These are phyloP conservation scores for Poronia punctata DNA, from an alignment of 495 filamentous ascomycete genomes.

Conservation along the genomic window DNA sequence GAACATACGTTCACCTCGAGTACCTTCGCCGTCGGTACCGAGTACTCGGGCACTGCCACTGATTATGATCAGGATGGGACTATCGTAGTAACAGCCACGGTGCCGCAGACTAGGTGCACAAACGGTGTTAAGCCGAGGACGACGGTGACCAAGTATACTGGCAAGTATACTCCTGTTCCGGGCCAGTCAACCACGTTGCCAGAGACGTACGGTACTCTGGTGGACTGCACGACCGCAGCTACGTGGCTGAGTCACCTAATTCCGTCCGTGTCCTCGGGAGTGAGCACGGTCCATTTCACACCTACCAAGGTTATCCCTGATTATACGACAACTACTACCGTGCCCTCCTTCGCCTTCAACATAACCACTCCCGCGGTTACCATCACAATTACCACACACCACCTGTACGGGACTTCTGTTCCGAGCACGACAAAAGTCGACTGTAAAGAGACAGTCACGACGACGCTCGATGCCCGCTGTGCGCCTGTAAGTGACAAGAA, in stretches of 20 bases:
- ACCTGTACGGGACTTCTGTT: constrained; percentile 13
- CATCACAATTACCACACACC: constrained; percentile 10
- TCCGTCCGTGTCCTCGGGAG: constrained; percentile 14
- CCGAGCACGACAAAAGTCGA: background rate
- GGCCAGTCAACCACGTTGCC: constrained; percentile 17
- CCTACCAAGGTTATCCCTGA: constrained; percentile 8
- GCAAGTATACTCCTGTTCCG: constrained; percentile 14
- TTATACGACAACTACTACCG: constrained; percentile 11
- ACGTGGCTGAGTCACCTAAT: constrained; percentile 11
- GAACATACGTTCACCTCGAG: background rate
- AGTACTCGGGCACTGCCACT: constrained; percentile 2
- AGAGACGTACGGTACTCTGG: constrained; percentile 14
- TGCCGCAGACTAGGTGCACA: constrained; percentile 5
- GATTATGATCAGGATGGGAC: background rate
- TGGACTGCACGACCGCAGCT: constrained; percentile 11
- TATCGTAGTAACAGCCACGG: constrained; percentile 1
- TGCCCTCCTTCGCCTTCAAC: background rate
- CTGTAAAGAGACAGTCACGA: constrained; percentile 12
- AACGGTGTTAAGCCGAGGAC: constrained; percentile 4
- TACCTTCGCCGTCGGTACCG: background rate
- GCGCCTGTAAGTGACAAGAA: constrained; percentile 9
- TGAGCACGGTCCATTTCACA: constrained; percentile 14
- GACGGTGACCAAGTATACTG: constrained; percentile 15
- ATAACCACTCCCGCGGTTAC: constrained; percentile 10
- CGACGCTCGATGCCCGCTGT: constrained; percentile 19